Evolutionary conservation across 2,329 filamentous ascomycete species (phyloP), one percentile per base, ranked within the genome.

Genomic region (Phyllosticta ampelicida): DNA sequence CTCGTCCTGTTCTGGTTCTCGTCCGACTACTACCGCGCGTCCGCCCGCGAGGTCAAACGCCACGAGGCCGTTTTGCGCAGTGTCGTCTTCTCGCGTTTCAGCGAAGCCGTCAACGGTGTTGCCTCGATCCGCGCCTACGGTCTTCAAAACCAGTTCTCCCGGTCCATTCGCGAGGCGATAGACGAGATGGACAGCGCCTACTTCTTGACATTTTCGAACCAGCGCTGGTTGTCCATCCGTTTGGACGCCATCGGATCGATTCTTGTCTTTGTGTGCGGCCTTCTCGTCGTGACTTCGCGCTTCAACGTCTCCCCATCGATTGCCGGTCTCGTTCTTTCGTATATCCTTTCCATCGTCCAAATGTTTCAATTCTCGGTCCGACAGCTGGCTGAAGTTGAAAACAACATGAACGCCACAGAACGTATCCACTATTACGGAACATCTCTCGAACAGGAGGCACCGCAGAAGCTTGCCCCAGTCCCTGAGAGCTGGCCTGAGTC

Each of bases 351-450:
- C 13, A 95, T 96, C 66, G 90, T 95, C 18, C 89, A 95, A 71
- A 90, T 96, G 87, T 86, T 97, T 63, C 92, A 96, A 69, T 96
- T 96, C 72, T 92, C 90, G 0, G 89, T 97, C 18, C 84, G 94
- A 18, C 92, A 97, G 73, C 79, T 96, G 8, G 92, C 92, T 23
- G 92, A 96, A 71, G 90, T 97, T 9, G 92, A 97, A 72, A 97
- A 96, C 73, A 90, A 91, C 68, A 97, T 97, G 92, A 97, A 96
- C 70, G 86, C 91, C 0, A 94, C 95, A 0, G 92, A 97, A 74
- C 86, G 94, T 54, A 78, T 97, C 30, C 85, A 90, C 69, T 90
- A 95, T 75, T 97, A 97, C 70, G 91, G 89, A 57, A 89, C 83
- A 0, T 74, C 89, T 64, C 81, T 99, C 4, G 90, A 95, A 62